Percentiles rank a stretch among this genome's conserved stretches.
phyloP scores from a whole-genome alignment of 1,139 yeast species.

The Sugiyamaella paludigena region DNA sequence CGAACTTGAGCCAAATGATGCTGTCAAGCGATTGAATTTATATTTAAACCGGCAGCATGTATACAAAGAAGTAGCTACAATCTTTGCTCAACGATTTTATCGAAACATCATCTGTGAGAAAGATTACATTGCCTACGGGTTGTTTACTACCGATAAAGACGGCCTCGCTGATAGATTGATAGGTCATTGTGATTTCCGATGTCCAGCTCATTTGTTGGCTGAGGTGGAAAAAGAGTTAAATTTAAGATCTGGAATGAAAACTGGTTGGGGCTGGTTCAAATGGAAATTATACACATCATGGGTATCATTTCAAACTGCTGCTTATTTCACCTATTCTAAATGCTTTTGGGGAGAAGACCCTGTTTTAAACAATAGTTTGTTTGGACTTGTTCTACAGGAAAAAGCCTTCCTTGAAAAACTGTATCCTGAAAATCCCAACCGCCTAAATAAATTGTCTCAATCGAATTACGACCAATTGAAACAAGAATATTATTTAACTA shows the following conservation, averaged over 20 bases:
- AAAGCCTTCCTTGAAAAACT: neutral
- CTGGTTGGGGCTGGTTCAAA: constrained; percentile 9
- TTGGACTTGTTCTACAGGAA: neutral
- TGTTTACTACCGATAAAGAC: neutral
- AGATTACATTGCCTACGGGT: constrained; percentile 4
- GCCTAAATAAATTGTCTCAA: constrained; percentile 4
- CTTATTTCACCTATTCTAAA: neutral
- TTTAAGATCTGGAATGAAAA: neutral
- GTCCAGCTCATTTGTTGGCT: constrained; percentile 3
- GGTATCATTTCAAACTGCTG: neutral
- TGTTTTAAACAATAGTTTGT: neutral
- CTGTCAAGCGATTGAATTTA: constrained; percentile 4
- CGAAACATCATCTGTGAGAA: constrained; percentile 35
- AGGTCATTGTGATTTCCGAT: constrained; percentile 4
- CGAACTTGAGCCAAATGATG: constrained; percentile 1
- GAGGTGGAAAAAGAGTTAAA: neutral
- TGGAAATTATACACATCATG: constrained; percentile 5
- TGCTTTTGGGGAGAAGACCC: constrained; percentile 5
- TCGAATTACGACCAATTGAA: constrained; percentile 5
- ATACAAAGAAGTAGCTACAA: constrained; percentile 28
- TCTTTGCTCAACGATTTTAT: constrained; percentile 24
- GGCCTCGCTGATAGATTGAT: constrained; percentile 2
- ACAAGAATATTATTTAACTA: constrained; percentile 1
- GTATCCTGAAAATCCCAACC: constrained; percentile 1
- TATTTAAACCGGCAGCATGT: constrained; percentile 3